Evolutionary conservation across 2,329 filamentous ascomycete species (phyloP).

Genomic region (Akanthomyces dipterigenus): DNA sequence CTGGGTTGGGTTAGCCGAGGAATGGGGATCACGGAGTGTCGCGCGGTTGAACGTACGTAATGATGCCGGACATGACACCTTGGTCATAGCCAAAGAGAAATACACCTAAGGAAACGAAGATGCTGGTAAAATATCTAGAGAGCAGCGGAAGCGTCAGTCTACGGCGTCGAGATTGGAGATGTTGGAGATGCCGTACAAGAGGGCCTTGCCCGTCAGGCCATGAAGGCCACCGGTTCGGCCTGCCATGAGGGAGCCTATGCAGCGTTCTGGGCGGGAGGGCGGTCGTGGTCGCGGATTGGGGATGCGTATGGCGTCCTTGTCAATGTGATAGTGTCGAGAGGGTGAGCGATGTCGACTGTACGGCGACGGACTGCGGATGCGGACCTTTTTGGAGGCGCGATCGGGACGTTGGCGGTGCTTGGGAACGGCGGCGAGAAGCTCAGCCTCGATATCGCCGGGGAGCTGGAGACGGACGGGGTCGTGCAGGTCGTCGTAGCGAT

Average conservation of each 20-base stretch:
- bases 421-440: slow-evolving; percentile 45
- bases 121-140: slow-evolving; percentile 83
- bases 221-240: slow-evolving; percentile 69
- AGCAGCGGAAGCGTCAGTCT: slow-evolving; percentile 13
- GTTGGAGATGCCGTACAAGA: slow-evolving; percentile 57
- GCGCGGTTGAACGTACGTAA: slow-evolving; percentile 44
- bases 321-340: slow-evolving; percentile 37
- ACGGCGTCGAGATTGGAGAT: slow-evolving; percentile 14
- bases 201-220: slow-evolving; percentile 90
- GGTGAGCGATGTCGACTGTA: slow-evolving; percentile 30
- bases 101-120: slow-evolving; percentile 79
- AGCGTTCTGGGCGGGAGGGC: slow-evolving; percentile 60
- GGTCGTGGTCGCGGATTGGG: slow-evolving; percentile 59
- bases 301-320: slow-evolving; percentile 76
- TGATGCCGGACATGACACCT: slow-evolving; percentile 75
- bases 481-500: slow-evolving; percentile 78
- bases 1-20: slow-evolving; percentile 37
- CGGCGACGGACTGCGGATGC: slow-evolving; percentile 51
- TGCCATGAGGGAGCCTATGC: slow-evolving; percentile 81
- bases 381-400: slow-evolving; percentile 53
- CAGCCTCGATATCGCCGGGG: slow-evolving; percentile 57
- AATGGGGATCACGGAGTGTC: background rate
- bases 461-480: slow-evolving; percentile 72
- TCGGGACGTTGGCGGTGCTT: slow-evolving; percentile 36
- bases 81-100: slow-evolving; percentile 89